A percentile compares a stretch with the other conserved stretches of the same genome.
phyloP scores from a whole-genome alignment of 1,284 basidiomycete genomes.

The Melampsora medusae region DNA sequence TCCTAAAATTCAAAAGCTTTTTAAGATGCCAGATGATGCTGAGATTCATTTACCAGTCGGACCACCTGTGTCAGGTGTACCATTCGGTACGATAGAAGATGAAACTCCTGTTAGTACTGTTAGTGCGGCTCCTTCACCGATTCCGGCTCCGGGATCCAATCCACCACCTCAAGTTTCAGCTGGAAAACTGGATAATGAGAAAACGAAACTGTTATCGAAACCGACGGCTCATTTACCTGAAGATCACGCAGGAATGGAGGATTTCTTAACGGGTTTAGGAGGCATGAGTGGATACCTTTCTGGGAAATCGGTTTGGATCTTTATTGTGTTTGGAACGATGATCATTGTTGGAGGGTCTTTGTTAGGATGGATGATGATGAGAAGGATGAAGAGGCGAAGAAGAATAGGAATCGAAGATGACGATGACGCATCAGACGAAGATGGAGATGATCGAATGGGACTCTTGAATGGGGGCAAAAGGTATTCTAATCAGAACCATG shows the following conservation, averaged over 20 bases:
- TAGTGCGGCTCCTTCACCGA: constrained; percentile 30
- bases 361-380: constrained; percentile 37
- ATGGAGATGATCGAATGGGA: constrained; percentile 54
- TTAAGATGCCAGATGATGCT: constrained; percentile 58
- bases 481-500: constrained; percentile 54
- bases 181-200: constrained; percentile 53
- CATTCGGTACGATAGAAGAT: constrained; percentile 56
- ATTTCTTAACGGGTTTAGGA: constrained; percentile 43
- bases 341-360: constrained; percentile 36
- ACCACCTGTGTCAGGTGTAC: constrained; percentile 49
- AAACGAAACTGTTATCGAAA: constrained; percentile 69
- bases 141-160: constrained; percentile 17
- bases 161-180: constrained; percentile 38
- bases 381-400: constrained; percentile 28
- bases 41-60: constrained; percentile 54
- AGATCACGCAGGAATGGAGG: constrained; percentile 66
- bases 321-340: constrained; percentile 44
- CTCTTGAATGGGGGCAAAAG: constrained; percentile 56
- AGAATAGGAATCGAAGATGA: constrained; percentile 11
- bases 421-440: constrained; percentile 49
- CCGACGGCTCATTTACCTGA: constrained; percentile 83
- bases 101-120: constrained; percentile 50
- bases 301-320: constrained; percentile 39
- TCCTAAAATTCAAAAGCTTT: constrained; percentile 66
- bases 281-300: constrained; percentile 39